Evolutionary conservation across 441 rosid species (phyloP).

Genomic region (Adansonia madagascariensis): DNA sequence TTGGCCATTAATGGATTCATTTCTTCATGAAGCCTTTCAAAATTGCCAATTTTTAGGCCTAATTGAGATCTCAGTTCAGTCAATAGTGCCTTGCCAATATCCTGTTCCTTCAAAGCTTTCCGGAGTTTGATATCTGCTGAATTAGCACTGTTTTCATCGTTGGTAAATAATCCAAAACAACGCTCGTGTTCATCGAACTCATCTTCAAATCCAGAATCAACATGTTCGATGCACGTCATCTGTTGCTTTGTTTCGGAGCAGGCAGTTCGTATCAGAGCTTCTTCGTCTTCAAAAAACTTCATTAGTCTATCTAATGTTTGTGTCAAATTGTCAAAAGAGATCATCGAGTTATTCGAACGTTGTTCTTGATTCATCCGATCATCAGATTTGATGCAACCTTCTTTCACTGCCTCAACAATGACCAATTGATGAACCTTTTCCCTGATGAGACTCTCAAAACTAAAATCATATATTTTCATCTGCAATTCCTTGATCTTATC

Average conservation of each 20-base stretch:
- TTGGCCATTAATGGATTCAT: constrained; percentile 16
- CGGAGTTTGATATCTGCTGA: constrained; percentile 27
- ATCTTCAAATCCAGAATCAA: not conserved
- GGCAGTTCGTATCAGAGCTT: constrained; percentile 15
- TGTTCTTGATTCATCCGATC: not conserved
- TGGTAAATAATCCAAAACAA: not conserved
- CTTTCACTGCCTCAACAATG: constrained; percentile 32
- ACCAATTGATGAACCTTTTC: constrained; percentile 34
- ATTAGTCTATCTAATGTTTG: constrained; percentile 20
- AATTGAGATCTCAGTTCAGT: constrained; percentile 27
- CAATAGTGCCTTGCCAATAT: constrained; percentile 30
- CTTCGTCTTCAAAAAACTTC: constrained; percentile 20
- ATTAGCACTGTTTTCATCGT: not conserved
- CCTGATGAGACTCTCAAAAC: constrained; percentile 31
- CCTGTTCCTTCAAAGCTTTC: constrained; percentile 38
- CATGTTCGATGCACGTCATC: not conserved
- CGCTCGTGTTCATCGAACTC: constrained; percentile 20
- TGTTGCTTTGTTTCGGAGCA: constrained; percentile 28
- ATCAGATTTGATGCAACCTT: constrained; percentile 24
- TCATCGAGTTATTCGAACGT: constrained; percentile 16
- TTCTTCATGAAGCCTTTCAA: not conserved
- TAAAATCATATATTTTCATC: constrained; percentile 27
- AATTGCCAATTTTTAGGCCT: constrained; percentile 19
- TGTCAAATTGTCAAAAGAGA: constrained; percentile 14
- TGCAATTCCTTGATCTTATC: constrained; percentile 36